Evolutionary conservation across 805 yeast genomes (phyloP).

Genomic region (Jamesozyma hellenica): DNA sequence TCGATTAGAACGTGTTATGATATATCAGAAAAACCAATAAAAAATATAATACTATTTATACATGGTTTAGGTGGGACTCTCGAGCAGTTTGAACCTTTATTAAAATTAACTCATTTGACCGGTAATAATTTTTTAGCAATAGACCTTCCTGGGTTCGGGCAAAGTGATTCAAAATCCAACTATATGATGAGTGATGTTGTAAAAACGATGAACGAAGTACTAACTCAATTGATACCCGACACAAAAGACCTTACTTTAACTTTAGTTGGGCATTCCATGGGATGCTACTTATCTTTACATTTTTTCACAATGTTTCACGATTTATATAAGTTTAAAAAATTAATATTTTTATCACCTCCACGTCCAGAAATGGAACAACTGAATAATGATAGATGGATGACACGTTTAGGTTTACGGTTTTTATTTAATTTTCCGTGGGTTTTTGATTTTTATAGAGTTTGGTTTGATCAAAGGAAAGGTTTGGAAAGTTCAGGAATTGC

Average conservation of each 20-base stretch:
- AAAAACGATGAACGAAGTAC: slow-evolving; percentile 1
- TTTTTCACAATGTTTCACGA: slow-evolving; percentile 30
- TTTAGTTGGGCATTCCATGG: slow-evolving; percentile 62
- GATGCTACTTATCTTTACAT: slow-evolving; percentile 46
- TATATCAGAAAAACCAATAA: slow-evolving; percentile 1
- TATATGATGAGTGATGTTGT: slow-evolving; percentile 16
- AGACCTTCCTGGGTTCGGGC: slow-evolving; percentile 88
- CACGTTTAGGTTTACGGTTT: slow-evolving; percentile 10
- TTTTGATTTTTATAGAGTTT: slow-evolving; percentile 21
- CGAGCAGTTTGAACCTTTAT: slow-evolving; percentile 70
- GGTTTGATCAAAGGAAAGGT: slow-evolving; percentile 26
- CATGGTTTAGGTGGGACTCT: slow-evolving; percentile 91
- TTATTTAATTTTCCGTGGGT: slow-evolving; percentile 17
- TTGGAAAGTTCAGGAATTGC: slow-evolving; percentile 24
- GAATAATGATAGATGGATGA: slow-evolving; percentile 7
- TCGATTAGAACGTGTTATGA: slow-evolving; percentile 21
- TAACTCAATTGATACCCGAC: background rate
- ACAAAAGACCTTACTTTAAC: slow-evolving; percentile 4
- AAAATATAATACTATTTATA: slow-evolving; percentile 43
- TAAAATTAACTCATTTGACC: slow-evolving; percentile 48
- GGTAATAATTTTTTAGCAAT: slow-evolving; percentile 56
- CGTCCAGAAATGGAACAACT: slow-evolving; percentile 16
- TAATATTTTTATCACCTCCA: slow-evolving; percentile 45
- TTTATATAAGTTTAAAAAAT: slow-evolving; percentile 9
- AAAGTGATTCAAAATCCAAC: slow-evolving; percentile 20